phyloP scores from a whole-genome alignment of 2,329 filamentous ascomycete genomes.

The Paecilomyces variotii region DNA sequence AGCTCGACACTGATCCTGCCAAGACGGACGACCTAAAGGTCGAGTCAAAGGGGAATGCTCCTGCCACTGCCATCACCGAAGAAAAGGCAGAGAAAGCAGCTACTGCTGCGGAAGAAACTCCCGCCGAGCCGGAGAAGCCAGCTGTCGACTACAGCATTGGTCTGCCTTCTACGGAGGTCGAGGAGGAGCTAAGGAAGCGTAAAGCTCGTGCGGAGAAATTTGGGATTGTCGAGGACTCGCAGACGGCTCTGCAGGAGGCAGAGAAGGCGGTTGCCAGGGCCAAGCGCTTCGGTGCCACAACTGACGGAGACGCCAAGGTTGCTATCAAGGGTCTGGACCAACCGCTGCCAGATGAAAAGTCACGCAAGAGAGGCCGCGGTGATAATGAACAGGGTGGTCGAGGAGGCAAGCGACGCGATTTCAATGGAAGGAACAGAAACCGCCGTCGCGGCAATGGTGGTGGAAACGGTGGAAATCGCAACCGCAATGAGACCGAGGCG shows the following conservation, averaged over 20 bases:
- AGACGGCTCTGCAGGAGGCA: conserved; percentile 32
- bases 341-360: conserved; percentile 34
- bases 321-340: conserved; percentile 38
- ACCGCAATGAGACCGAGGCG: conserved; percentile 11
- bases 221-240: conserved; percentile 35
- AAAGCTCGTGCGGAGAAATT: conserved; percentile 43
- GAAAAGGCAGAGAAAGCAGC: conserved; percentile 11
- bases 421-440: conserved; percentile 25
- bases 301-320: conserved; percentile 11
- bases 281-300: conserved; percentile 37
- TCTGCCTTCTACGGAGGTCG: conserved; percentile 36
- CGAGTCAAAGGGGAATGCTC: conserved; percentile 16
- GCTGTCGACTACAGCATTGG: conserved; percentile 33
- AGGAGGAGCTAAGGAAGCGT: conserved; percentile 41
- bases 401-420: conserved; percentile 35
- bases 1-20: conserved; percentile 28
- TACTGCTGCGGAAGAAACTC: conserved; percentile 11
- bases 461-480: conserved; percentile 14
- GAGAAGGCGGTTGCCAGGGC: conserved; percentile 39
- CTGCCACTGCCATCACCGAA: conserved; percentile 9
- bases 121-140: conserved; percentile 22
- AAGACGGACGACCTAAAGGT: conserved; percentile 31
- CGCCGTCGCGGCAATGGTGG: conserved; percentile 13
- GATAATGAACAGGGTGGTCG: conserved; percentile 30
- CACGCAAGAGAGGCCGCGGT: conserved; percentile 32